phyloP scores from a whole-genome alignment of 169 alveolate species.

The Babesia bigemina region DNA sequence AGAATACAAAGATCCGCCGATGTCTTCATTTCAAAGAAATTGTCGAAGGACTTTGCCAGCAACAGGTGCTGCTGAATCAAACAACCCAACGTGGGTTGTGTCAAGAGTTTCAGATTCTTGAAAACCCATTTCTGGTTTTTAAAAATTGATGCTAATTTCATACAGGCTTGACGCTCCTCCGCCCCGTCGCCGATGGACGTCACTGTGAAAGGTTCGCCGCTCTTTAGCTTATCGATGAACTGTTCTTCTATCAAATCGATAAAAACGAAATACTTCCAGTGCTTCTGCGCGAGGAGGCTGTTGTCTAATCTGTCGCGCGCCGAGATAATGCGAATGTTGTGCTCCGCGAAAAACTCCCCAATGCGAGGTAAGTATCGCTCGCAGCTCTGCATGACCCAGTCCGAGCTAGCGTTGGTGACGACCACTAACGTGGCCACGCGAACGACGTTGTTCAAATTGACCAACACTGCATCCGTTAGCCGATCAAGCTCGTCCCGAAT shows the following conservation, averaged over 20 bases:
- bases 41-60: conserved; percentile 63
- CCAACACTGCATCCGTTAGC: conserved; percentile 71
- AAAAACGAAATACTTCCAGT: conserved; percentile 82
- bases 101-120: conserved; percentile 80
- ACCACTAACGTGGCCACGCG: conserved; percentile 75
- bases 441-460: conserved; percentile 73
- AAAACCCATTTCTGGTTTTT: conserved; percentile 77
- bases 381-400: conserved; percentile 82
- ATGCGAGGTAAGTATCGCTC: conserved; percentile 78
- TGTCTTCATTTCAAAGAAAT: conserved; percentile 48
- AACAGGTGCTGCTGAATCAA: conserved; percentile 80
- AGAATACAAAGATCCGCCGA: conserved; percentile 68
- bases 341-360: conserved; percentile 73
- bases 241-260: conserved; percentile 77
- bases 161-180: conserved; percentile 87
- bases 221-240: conserved; percentile 71
- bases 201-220: conserved; percentile 76
- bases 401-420: conserved; percentile 87
- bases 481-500: conserved; percentile 69
- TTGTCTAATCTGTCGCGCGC: conserved; percentile 83
- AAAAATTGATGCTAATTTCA: conserved; percentile 75
- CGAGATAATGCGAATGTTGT: conserved; percentile 80
- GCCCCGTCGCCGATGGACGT: conserved; percentile 86
- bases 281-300: conserved; percentile 80
- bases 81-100: conserved; percentile 82